A percentile compares a stretch with the other conserved stretches of the same genome.
phyloP scores from a whole-genome alignment of 2,329 filamentous ascomycete genomes.

The Fusarium piperis region DNA sequence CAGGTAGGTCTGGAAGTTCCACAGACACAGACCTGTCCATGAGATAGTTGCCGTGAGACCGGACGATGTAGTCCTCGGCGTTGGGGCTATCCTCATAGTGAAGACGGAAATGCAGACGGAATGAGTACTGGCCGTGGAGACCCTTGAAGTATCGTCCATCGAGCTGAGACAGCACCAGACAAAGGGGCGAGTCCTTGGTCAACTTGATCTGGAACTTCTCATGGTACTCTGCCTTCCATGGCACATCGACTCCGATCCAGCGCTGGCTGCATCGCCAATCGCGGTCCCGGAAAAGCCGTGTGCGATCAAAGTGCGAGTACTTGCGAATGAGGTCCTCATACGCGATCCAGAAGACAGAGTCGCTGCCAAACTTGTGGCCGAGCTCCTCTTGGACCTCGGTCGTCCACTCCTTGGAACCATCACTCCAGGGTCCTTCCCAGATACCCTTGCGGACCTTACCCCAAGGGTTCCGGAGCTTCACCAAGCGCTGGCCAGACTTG shows the following conservation, averaged over 20 bases:
- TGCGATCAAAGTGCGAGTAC: slow-evolving; percentile 69
- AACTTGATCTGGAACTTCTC: slow-evolving; percentile 69
- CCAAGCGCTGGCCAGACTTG: slow-evolving; percentile 62
- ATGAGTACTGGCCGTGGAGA: slow-evolving; percentile 66
- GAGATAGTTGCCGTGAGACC: slow-evolving; percentile 66
- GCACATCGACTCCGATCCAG: slow-evolving; percentile 70
- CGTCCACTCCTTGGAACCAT: slow-evolving; percentile 71
- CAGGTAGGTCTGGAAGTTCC: slow-evolving; percentile 63
- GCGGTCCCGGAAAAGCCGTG: slow-evolving; percentile 66
- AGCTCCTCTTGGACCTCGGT: slow-evolving; percentile 66
- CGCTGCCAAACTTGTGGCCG: slow-evolving; percentile 67
- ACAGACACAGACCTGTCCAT: slow-evolving; percentile 68
- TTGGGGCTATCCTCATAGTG: slow-evolving; percentile 58
- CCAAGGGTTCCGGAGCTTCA: slow-evolving; percentile 70
- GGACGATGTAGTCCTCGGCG: slow-evolving; percentile 68
- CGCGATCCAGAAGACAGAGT: slow-evolving; percentile 72
- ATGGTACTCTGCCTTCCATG: slow-evolving; percentile 70
- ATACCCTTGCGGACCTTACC: slow-evolving; percentile 65
- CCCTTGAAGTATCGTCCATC: slow-evolving; percentile 71
- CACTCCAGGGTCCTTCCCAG: slow-evolving; percentile 69
- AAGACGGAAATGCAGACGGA: slow-evolving; percentile 61
- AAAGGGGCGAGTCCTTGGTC: slow-evolving; percentile 64
- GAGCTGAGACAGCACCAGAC: slow-evolving; percentile 69
- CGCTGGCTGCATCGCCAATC: slow-evolving; percentile 68
- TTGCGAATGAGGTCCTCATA: slow-evolving; percentile 71